These are phyloP conservation scores for Triglochin maritima DNA, from an alignment of 106 monocot species.

Conservation along the genomic window DNA sequence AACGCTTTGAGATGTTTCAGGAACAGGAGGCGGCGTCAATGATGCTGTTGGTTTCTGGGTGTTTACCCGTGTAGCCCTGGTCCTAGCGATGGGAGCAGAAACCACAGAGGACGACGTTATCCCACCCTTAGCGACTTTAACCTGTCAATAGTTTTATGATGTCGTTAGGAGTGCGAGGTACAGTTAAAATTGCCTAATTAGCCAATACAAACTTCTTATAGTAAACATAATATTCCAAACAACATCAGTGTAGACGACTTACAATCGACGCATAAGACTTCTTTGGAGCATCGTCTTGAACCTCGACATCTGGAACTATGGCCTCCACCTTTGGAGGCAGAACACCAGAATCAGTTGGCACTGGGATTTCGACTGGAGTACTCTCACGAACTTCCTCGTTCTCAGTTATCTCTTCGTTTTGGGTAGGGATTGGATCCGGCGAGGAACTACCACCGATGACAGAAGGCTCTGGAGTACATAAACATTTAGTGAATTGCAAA, in stretches of 20 bases:
- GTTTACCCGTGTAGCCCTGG: conserved; percentile 7
- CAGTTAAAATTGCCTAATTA: no score
- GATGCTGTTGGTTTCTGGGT: conserved; percentile 16
- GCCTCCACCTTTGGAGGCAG: not conserved
- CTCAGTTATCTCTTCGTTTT: not conserved
- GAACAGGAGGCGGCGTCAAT: conserved; percentile 12
- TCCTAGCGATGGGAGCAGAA: conserved; percentile 14
- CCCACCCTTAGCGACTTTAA: conserved; percentile 36
- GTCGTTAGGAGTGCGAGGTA: no score
- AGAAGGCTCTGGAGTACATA: conserved; percentile 5
- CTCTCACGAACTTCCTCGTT: not conserved
- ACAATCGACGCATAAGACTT: conserved; percentile 26
- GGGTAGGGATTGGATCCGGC: not conserved
- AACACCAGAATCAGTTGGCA: not conserved
- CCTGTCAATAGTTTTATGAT: conserved; percentile 7
- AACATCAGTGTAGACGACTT: not conserved
- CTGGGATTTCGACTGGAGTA: not conserved
- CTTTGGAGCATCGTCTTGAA: conserved; percentile 22
- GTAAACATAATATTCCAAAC: no score
- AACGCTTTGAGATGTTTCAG: conserved; percentile 17
- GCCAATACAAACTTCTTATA: no score
- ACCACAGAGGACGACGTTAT: not conserved
- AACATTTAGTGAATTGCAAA: not conserved
- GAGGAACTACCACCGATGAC: not conserved
- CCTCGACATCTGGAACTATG: not conserved